Base-by-base conservation (phyloP, 441 rosid species). In the Populus hybrid region DNA sequence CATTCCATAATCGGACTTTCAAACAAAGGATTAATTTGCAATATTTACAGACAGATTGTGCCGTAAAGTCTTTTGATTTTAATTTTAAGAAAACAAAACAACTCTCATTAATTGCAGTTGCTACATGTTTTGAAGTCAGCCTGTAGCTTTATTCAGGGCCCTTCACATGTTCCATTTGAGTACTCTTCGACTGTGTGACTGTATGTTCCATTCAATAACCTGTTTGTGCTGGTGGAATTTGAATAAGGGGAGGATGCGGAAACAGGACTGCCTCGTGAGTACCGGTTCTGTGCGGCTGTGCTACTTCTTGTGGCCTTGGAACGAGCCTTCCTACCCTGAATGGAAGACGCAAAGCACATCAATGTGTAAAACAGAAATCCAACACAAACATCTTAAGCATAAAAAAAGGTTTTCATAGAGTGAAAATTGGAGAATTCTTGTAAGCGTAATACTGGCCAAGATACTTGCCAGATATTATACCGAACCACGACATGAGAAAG, bases 251-350 rank as follows among this genome's bases (percentile, higher is more conserved):
- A 83, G 79, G 82, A 82, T 38, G 88, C 73, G 21, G 89, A 86
- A 87, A 83, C 89, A 76, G 87, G 87, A 88, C 89, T 91, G 83
- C 89, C 91, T 79, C 88, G 87, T 57, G 95, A 76, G 80, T 87
- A 76, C 78, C 94, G 90, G 83, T 84, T 95, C 88, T 91, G 95
- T 10, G 92, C 87, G 74, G 94, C 90, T 7, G 97, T 86, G 86
- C 89, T 89, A 73, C 93, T 95, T 87, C 98, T 89, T 30, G 95
- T 89, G 46, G 85, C 83, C 86, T 91, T 95, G 12, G 72, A 85
- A 6, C 97, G 95, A 69, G 99, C 93, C 90, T 91, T 95, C 87
- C 98, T 88, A 74, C 99, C 97, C 97, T 95, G 86, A 72, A 80
- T 38, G 35, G 42, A 10, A 34, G 21, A 46, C 21, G 6, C 79